Evolutionary conservation across 2,329 filamentous ascomycete genomes (phyloP), one percentile per base, ranked within the genome.

Genomic region (Nemania diffusa): DNA sequence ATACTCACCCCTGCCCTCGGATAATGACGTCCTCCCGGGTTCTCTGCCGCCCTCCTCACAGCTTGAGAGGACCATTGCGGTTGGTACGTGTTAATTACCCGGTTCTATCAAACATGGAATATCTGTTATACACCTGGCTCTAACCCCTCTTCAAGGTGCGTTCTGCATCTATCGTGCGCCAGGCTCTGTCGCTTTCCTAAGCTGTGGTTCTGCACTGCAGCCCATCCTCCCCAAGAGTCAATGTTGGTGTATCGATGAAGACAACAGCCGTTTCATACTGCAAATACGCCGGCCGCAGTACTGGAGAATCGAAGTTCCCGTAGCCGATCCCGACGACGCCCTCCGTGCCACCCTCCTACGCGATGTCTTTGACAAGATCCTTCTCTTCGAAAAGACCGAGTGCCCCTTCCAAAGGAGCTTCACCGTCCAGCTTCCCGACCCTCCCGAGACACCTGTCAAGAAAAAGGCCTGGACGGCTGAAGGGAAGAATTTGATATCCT

Each of bases 211-310:
- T 62, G 90, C 94, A 17, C 85, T 97, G 20, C 92, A 96, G 74
- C 92, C 94, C 11, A 96, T 97, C 69, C 82, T 97, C 59, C 93
- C 92, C 26, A 93, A 93, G 78, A 97, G 93, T 65, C 94, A 97
- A 79, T 97, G 92, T 77, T 97, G 94, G 94, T 97, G 92, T 78
- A 91, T 97, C 34, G 92, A 97, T 78, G 91, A 93, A 64, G 87
- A 90, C 63, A 91, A 91, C 46, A 93, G 84, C 78, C 87, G 90
- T 73, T 97, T 97, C 73, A 91, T 97, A n/a, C 82, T 97, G 66
- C 91, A 94, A 71, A 93, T 97, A 71, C 86, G 93, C 24, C 88
- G 91, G 51, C 91, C 94, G 32, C 91, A 91, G 50, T 97, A 96
- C 78, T 97, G 96, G 86, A 90, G 94, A 70, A 96, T 97, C 74